Base-by-base conservation (phyloP, 345 rosid species). In the Arabidopsis suecica region DNA sequence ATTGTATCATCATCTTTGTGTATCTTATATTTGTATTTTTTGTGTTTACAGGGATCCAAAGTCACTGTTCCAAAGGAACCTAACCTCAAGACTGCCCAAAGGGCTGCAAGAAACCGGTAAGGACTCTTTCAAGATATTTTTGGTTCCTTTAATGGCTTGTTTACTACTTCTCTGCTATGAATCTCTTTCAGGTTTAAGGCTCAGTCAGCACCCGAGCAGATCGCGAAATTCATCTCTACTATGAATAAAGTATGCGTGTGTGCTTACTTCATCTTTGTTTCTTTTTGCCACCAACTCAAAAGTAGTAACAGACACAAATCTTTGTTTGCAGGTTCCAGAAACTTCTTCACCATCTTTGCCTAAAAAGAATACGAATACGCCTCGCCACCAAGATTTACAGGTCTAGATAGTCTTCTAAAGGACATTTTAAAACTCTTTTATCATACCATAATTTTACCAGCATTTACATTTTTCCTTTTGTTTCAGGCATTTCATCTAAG, bases 11-110 rank as follows among this genome's bases (percentile, higher is more conserved):
- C 9, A 48, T 56, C 53, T 45, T 55, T 45, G 23, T 67, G 38
- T 34, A 69, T 65, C n/a, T 41, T 41, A 33, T 23, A 3, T 9
- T 12, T 56, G 49, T 37, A 18, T 28, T 9, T 72, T 28, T 50
- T 58, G 16, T 58, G 54, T 68, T 68, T 60, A 28, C 18, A 72
- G 81, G 73, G 33, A 34, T 65, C 69, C 18, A 78, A 72, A 72
- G 60, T 66, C 64, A 78, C 77, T 16, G 51, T 78, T 65, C 81
- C 81, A 72, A 72, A 65, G 0, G 77, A 78, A 53, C 78, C 77
- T 13, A 78, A 78, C 51, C 78, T 78, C 57, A 66, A 65, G 51
- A 78, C 81, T 42, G 78, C 81, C 0, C 77, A 72, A 59, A 78
- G 81, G 25, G 81, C 78, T 42, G 1, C 51, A 42, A 72, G 69